phyloP scores from a whole-genome alignment of 495 filamentous ascomycete species.

The Penicillium ochrochloron region DNA sequence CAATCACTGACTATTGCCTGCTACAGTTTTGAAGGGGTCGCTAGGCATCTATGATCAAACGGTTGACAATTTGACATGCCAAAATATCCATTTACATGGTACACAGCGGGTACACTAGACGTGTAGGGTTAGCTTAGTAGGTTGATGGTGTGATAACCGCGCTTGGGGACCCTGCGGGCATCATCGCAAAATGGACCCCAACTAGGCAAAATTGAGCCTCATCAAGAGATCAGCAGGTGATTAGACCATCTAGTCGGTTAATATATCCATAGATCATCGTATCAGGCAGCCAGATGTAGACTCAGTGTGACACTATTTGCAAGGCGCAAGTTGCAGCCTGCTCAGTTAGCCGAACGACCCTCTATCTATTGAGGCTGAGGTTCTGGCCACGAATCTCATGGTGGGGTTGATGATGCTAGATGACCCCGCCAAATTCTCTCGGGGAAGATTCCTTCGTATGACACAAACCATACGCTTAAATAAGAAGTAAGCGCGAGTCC shows the following conservation, averaged over 20 bases:
- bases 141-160: conserved; percentile 3
- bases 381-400: not conserved
- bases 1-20: not conserved
- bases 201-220: conserved; percentile 3
- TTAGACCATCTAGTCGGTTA: not conserved
- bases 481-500: not conserved
- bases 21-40: not conserved
- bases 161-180: conserved; percentile 9
- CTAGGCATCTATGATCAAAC: not conserved
- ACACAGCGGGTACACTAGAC: conserved; percentile 11
- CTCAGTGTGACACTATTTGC: not conserved
- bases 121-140: conserved; percentile 11
- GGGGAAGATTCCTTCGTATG: not conserved
- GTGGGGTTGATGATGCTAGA: not conserved
- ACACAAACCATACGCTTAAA: not conserved
- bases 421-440: not conserved
- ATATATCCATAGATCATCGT: not conserved
- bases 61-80: not conserved
- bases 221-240: not conserved
- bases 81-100: not conserved
- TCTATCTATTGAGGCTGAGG: not conserved
- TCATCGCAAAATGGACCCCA: not conserved
- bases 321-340: not conserved
- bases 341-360: not conserved
- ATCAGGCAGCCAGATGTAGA: not conserved